A percentile compares a stretch with the other conserved stretches of the same genome.
Conservation (phyloP, 768 basidiomycete genomes). For the Lactarius sp. region DNA sequence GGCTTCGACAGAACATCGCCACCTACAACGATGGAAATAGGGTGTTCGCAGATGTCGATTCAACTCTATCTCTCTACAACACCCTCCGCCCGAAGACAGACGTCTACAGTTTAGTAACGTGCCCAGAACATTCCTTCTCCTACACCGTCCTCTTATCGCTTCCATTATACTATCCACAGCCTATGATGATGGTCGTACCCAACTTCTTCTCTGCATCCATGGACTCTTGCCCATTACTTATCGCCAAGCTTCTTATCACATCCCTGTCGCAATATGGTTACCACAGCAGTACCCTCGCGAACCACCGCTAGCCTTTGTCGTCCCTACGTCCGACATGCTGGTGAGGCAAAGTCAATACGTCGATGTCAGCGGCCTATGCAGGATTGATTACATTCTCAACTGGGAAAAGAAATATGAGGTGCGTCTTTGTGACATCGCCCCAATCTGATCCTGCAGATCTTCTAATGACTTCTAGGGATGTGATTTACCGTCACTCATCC, state of each 20-base stretch:
- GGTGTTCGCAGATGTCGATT: slow-evolving; percentile 60
- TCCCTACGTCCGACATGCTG: slow-evolving; percentile 87
- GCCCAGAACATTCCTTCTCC: slow-evolving; percentile 14
- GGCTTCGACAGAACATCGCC: slow-evolving; percentile 62
- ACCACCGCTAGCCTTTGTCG: slow-evolving; percentile 86
- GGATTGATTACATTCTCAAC: slow-evolving; percentile 60
- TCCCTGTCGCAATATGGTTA: slow-evolving; percentile 88
- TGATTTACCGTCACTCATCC: slow-evolving; percentile 63
- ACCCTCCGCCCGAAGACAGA: slow-evolving; percentile 75
- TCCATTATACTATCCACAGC: slow-evolving; percentile 42
- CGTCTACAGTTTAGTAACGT: slow-evolving; percentile 55
- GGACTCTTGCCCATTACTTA: slow-evolving; percentile 88
- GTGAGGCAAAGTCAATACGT: slow-evolving; percentile 70
- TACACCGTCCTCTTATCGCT: slow-evolving; percentile 23
- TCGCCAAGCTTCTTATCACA: slow-evolving; percentile 78
- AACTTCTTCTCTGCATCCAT: slow-evolving; percentile 85
- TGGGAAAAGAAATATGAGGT: slow-evolving; percentile 89
- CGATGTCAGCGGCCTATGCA: slow-evolving; percentile 75
- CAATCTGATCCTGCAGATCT: slow-evolving; percentile 21
- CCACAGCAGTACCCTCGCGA: slow-evolving; percentile 75
- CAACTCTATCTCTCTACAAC: slow-evolving; percentile 47
- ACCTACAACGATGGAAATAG: slow-evolving; percentile 52
- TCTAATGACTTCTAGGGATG: slow-evolving; percentile 53
- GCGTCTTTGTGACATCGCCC: slow-evolving; percentile 30
- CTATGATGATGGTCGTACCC: slow-evolving; percentile 91